phyloP scores from a whole-genome alignment of 306 rosid genomes.

The Ziziphus jujuba region DNA sequence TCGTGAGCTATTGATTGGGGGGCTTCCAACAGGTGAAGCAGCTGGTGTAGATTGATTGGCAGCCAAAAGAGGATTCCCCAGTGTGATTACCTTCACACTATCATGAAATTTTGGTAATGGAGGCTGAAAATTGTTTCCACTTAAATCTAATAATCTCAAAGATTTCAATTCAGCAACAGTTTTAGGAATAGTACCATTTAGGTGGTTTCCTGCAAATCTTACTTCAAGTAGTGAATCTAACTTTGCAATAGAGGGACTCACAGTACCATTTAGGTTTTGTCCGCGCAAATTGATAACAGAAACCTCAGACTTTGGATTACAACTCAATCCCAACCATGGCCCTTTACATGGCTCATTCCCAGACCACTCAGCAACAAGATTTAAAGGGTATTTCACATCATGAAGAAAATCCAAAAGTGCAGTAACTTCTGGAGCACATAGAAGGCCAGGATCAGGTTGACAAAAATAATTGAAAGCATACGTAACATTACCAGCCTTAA shows the following conservation, averaged over 20 bases:
- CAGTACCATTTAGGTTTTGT: slow-evolving; percentile 53
- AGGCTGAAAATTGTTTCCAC: slow-evolving; percentile 58
- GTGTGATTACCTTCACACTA: slow-evolving; percentile 39
- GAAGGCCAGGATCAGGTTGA: slow-evolving; percentile 51
- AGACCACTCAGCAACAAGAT: slow-evolving; percentile 64
- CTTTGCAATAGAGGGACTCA: slow-evolving; percentile 72
- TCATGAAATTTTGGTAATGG: slow-evolving; percentile 59
- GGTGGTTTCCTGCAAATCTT: slow-evolving; percentile 53
- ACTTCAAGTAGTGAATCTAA: slow-evolving; percentile 59
- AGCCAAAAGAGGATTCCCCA: slow-evolving; percentile 54
- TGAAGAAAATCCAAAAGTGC: slow-evolving; percentile 61
- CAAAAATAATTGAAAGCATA: slow-evolving; percentile 58
- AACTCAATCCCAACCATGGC: slow-evolving; percentile 72
- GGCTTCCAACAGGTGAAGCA: slow-evolving; percentile 25
- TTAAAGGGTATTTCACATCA: slow-evolving; percentile 54
- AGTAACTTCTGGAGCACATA: slow-evolving; percentile 58
- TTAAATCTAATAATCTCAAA: slow-evolving; percentile 62
- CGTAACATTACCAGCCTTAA: slow-evolving; percentile 50
- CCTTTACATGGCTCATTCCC: slow-evolving; percentile 74
- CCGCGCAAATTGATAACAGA: slow-evolving; percentile 65
- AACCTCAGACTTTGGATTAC: slow-evolving; percentile 51
- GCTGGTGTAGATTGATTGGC: slow-evolving; percentile 32
- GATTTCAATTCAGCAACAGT: slow-evolving; percentile 45
- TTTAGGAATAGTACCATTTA: slow-evolving; percentile 55
- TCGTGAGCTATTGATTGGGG: slow-evolving; percentile 29